Evolutionary conservation across 768 basidiomycete genomes (phyloP).

Genomic region (Pulveroboletus frians): DNA sequence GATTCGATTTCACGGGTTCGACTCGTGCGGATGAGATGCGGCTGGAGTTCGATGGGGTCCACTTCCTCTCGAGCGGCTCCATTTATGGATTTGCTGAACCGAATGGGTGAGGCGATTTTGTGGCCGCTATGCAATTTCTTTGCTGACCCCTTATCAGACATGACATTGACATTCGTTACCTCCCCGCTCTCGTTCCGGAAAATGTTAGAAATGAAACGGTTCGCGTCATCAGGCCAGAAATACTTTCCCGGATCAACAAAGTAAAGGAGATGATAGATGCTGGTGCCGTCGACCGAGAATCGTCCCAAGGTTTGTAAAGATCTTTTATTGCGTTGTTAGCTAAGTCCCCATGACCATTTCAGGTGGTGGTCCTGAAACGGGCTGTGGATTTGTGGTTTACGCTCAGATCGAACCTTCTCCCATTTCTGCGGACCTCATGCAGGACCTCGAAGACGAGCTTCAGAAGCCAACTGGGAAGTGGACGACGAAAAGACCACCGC

Average conservation of each 20-base stretch:
- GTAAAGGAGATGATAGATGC: constrained; percentile 59
- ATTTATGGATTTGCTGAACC: constrained; percentile 73
- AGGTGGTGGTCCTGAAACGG: constrained; percentile 46
- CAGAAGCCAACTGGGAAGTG: constrained; percentile 68
- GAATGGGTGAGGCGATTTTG: constrained; percentile 42
- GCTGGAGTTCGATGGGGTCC: constrained; percentile 73
- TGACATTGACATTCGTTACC: constrained; percentile 57
- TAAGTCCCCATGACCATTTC: neutral
- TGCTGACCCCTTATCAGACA: constrained; percentile 33
- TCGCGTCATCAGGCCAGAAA: constrained; percentile 52
- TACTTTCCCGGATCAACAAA: constrained; percentile 52
- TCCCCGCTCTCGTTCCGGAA: constrained; percentile 63
- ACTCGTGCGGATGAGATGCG: constrained; percentile 52
- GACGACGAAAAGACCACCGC: constrained; percentile 51
- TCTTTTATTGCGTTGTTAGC: neutral
- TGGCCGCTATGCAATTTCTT: neutral
- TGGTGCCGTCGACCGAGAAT: constrained; percentile 58
- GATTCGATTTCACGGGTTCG: constrained; percentile 58
- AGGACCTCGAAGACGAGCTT: constrained; percentile 68
- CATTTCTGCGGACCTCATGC: constrained; percentile 52
- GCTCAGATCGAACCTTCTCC: constrained; percentile 56
- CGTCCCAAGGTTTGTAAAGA: constrained; percentile 27
- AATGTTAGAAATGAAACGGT: constrained; percentile 53
- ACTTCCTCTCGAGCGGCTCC: constrained; percentile 66
- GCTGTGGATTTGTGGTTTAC: constrained; percentile 63